Evolutionary conservation across 768 basidiomycete species (phyloP), one percentile per base, ranked within the genome.

Genomic region (Tulasnella sp.): DNA sequence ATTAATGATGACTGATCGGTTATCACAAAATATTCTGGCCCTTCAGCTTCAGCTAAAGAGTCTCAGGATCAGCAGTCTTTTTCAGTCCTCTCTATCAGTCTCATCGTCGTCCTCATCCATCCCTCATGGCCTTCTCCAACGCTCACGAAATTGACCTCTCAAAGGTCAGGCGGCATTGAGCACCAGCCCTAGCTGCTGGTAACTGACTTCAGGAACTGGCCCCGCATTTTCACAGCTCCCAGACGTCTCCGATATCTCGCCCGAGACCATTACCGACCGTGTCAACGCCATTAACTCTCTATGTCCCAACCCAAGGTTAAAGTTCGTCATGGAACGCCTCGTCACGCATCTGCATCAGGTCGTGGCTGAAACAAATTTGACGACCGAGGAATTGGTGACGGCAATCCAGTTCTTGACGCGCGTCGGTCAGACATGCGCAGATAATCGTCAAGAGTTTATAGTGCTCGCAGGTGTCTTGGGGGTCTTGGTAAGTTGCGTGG

Each of bases 401-500:
- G 85, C 92, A 1, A 90, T 96, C 79, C 82, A 91, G 76, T 96
- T 96, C 83, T 83, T 96, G 77, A 96, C 93, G 0, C 84, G 85
- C 9, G 87, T 87, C 0, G 94, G 94, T 8, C 85, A 96, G 82
- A 92, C 83, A 77, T 93, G 89, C 82, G 89, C 90, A 0, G 87
- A 89, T 40, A 82, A 92, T 36, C 81, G 80, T 22, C 83, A 83
- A 85, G 93, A 96, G 81, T 92, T 92, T 82, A 93, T 96, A 79
- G 88, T 96, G 8, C 86, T 96, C n/a, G 93, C 92, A 0, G 94
- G 94, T 80, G 86, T 88, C 0, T 84, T 95, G 0, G 94, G 94
- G 6, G 88, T 92, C 2, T 94, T 93, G 0, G 85, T 75, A 25
- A 45, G 75, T 76, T 4, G 1, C 29, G 2, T 7, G 79, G 29